A percentile compares a stretch with the other conserved stretches of the same genome.
Evolutionary conservation across 2,329 filamentous ascomycete species (phyloP).

Genomic region (Monilinia fructicola): DNA sequence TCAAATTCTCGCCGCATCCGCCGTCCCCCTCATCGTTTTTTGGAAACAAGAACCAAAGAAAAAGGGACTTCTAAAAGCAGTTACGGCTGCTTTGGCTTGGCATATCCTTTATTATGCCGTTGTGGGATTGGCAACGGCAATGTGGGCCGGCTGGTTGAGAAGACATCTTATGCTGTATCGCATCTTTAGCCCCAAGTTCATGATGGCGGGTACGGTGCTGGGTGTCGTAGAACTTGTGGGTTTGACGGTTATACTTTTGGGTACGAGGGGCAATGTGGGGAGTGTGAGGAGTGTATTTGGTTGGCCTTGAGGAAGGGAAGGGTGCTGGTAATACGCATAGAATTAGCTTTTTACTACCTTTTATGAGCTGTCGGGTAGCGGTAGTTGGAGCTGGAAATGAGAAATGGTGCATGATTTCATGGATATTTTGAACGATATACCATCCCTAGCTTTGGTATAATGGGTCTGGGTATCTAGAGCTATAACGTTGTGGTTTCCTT

Average conservation of each 20-base stretch:
- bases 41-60: constrained; percentile 87
- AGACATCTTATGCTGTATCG: constrained; percentile 95
- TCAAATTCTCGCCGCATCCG: constrained; percentile 77
- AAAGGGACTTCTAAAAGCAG: constrained; percentile 48
- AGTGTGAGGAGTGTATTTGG: constrained; percentile 89
- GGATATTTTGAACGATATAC: constrained; percentile 2
- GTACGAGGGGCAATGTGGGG: constrained; percentile 71
- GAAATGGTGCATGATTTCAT: neutral
- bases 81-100: constrained; percentile 68
- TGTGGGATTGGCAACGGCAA: constrained; percentile 80
- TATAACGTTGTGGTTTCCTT: no score
- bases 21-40: constrained; percentile 76
- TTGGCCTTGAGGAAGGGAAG: constrained; percentile 42
- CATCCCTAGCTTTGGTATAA: neutral
- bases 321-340: neutral
- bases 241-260: constrained; percentile 68
- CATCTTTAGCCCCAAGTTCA: constrained; percentile 88
- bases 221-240: constrained; percentile 75
- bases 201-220: constrained; percentile 73
- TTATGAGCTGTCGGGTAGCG: no score
- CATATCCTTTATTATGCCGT: constrained; percentile 82
- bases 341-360: neutral
- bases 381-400: neutral
- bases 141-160: constrained; percentile 84
- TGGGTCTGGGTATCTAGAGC: neutral